These are phyloP conservation scores for Penicillium canariense DNA, from an alignment of 495 filamentous ascomycete species.

Conservation along the genomic window DNA sequence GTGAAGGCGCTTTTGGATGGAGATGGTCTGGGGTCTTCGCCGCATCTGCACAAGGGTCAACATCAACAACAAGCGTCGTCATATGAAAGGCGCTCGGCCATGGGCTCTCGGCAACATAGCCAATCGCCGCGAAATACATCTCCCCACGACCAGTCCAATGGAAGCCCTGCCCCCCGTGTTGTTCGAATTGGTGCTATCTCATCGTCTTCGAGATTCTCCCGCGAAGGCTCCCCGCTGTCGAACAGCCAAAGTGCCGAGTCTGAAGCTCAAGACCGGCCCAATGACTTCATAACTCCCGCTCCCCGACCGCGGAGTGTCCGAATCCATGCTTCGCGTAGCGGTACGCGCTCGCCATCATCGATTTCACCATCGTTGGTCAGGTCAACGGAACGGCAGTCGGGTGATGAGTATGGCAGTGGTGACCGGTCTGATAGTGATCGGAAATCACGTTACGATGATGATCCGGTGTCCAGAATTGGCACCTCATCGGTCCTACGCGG, in stretches of 20 bases:
- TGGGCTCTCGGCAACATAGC: constrained; percentile 34
- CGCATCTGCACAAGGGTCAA: constrained; percentile 33
- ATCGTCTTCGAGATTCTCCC: constrained; percentile 31
- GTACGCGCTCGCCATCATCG: constrained; percentile 39
- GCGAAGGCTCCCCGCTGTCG: constrained; percentile 36
- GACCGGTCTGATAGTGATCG: constrained; percentile 47
- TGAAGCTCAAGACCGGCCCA: constrained; percentile 25
- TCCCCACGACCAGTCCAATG: constrained; percentile 39
- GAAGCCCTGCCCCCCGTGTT: constrained; percentile 49
- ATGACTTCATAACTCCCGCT: constrained; percentile 66
- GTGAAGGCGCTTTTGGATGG: constrained; percentile 74
- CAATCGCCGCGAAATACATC: constrained; percentile 39
- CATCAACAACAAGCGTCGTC: constrained; percentile 33
- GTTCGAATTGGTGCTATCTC: constrained; percentile 57
- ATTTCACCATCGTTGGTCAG: constrained; percentile 41
- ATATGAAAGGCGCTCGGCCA: constrained; percentile 23
- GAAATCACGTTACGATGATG: constrained; percentile 39
- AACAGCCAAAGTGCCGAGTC: constrained; percentile 33
- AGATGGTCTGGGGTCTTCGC: constrained; percentile 55
- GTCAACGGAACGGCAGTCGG: constrained; percentile 34
- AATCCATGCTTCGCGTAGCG: constrained; percentile 46
- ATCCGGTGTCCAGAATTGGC: constrained; percentile 46
- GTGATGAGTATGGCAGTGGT: constrained; percentile 38
- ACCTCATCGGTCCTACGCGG: constrained; percentile 50
- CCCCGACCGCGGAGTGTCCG: constrained; percentile 62